Base-by-base conservation (phyloP, 371 early-diverging fungal species). In the Mycotypha africana region DNA sequence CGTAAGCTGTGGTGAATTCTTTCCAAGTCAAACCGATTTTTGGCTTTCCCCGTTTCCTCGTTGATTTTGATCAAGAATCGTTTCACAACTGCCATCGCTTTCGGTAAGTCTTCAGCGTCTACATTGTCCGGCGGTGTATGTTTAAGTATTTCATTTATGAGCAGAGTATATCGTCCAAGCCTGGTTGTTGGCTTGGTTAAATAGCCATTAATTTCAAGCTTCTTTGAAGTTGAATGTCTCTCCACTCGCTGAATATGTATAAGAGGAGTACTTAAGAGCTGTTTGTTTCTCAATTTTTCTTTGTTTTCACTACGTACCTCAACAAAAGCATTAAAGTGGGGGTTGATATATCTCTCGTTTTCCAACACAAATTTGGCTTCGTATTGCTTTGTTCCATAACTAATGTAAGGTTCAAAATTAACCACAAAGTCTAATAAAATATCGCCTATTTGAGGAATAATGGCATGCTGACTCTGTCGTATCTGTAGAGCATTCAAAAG, bases 71-170 rank as follows among this genome's bases (percentile, higher is more conserved):
- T 66, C 38, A 95, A 72, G 51, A 90, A 81, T 32, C 70, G 77
- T 51, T 82, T 82, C 34, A 95, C 81, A 32, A 76, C 78, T 41
- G 76, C 47, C 36, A 82, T 64, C 43, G 92, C 91, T 60, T 93
- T 86, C 32, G 80, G 77, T 19, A 75, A 66, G 40, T 92, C 67
- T 47, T 81, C 71, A 33, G 65, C 69, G 60, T 97, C 97, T 1
- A 88, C 85, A 49, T 90, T 82, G 20, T 76, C 81, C 21, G 76
- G 76, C 3, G 89, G 85, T 11, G 93, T 90, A 48, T 84, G 71
- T 58, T 93, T 89, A 16, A 92, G 63, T 31, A 93, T 84, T n/a
- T 84, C 87, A 45, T 84, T 82, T n/a, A 97, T 76, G n/a, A 97
- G 59, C 31, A 97, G 69, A 1, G 88, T 87, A 52, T 95, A 97